Evolutionary conservation across 768 basidiomycete species (phyloP).

Genomic region (Lactifluus subvellereus): DNA sequence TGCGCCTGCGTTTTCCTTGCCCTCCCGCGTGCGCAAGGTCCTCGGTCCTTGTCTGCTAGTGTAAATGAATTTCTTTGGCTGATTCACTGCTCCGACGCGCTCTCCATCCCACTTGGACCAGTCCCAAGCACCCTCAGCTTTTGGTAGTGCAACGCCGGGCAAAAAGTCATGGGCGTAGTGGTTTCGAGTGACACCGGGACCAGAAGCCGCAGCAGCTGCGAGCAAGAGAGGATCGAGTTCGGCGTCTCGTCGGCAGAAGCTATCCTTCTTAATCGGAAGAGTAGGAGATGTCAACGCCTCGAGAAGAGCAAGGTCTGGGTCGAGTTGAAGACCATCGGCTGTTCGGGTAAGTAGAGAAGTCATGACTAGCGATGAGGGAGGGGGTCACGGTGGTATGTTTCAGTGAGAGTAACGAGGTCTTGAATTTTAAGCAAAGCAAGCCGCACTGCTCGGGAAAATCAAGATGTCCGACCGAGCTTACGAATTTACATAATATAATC

Average conservation of each 20-base stretch:
- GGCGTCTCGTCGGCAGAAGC: conserved; percentile 58
- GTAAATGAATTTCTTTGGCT: conserved; percentile 50
- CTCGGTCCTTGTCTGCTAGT: conserved; percentile 74
- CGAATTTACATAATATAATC: neutral
- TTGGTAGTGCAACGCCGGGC: conserved; percentile 49
- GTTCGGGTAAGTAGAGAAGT: conserved; percentile 28
- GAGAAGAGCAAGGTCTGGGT: conserved; percentile 57
- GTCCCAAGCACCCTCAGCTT: conserved; percentile 49
- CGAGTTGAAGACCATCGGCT: conserved; percentile 28
- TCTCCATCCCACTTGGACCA: conserved; percentile 52
- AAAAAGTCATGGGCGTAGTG: conserved; percentile 82
- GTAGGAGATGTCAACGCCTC: conserved; percentile 54
- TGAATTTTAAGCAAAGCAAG: conserved; percentile 12
- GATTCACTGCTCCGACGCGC: conserved; percentile 34
- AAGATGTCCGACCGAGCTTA: neutral
- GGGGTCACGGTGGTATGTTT: neutral
- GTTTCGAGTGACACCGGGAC: conserved; percentile 75
- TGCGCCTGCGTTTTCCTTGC: conserved; percentile 47
- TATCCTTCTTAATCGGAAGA: conserved; percentile 34
- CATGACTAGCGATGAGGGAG: conserved; percentile 20
- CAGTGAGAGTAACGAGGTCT: neutral
- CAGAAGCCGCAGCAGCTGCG: conserved; percentile 68
- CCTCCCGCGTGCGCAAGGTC: conserved; percentile 46
- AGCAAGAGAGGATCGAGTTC: conserved; percentile 74
- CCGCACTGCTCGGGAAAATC: neutral